phyloP scores from a whole-genome alignment of 1,284 basidiomycete genomes.

The Exobasidium cylindrosporum region DNA sequence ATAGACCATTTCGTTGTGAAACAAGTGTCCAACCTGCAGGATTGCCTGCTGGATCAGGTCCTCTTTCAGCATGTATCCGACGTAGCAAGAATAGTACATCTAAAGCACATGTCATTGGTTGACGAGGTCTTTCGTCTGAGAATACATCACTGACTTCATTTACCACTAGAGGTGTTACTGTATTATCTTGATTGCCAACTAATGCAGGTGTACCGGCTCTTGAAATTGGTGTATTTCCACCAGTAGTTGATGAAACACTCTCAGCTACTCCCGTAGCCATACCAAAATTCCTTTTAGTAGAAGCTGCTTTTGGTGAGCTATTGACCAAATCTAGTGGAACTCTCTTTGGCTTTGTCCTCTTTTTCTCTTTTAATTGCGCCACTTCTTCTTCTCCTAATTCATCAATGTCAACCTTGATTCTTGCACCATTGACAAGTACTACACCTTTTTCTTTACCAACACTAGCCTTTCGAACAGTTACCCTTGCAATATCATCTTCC shows the following conservation, averaged over 20 bases:
- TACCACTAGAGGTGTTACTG: conserved; percentile 13
- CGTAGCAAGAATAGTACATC: conserved; percentile 49
- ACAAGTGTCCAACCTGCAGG: conserved; percentile 77
- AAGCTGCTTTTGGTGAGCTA: neutral
- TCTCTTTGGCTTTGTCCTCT: conserved; percentile 78
- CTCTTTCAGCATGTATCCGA: conserved; percentile 47
- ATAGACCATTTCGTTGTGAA: conserved; percentile 71
- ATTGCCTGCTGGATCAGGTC: conserved; percentile 56
- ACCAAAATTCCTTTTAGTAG: neutral
- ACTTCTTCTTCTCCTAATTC: conserved; percentile 85
- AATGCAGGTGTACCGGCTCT: neutral
- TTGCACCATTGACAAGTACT: conserved; percentile 86
- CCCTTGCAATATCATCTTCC: conserved; percentile 68
- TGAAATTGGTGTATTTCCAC: neutral
- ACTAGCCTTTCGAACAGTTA: conserved; percentile 64
- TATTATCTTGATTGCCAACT: neutral
- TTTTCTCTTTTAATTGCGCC: conserved; percentile 75
- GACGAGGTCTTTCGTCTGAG: conserved; percentile 40
- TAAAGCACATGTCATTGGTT: conserved; percentile 48
- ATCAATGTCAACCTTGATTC: conserved; percentile 81
- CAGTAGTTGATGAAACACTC: neutral
- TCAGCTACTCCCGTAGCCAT: neutral
- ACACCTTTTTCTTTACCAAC: conserved; percentile 65
- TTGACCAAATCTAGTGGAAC: conserved; percentile 75
- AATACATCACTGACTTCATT: conserved; percentile 19